These are phyloP conservation scores for Zygnema cylindricum DNA, from an alignment of 139 green algal genomes.

Conservation along the genomic window DNA sequence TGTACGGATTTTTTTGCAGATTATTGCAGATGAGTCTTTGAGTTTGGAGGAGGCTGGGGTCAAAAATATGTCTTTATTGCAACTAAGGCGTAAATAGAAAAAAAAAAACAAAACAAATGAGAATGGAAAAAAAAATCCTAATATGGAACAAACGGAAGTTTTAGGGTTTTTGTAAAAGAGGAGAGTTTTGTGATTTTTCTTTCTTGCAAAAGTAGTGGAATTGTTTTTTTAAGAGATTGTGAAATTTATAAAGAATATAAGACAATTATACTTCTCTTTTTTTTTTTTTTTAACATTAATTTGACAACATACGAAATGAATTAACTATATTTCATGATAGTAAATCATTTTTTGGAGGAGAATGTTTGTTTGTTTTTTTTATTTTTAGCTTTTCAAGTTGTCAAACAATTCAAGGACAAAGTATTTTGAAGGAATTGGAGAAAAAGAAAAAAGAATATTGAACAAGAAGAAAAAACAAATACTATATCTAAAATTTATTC, in stretches of 20 bases:
- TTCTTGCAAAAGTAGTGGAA: too few species aligned
- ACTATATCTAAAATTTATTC: too few species aligned
- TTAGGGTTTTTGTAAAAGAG: background rate
- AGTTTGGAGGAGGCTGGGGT: background rate
- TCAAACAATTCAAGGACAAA: background rate
- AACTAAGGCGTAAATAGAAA: background rate
- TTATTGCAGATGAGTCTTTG: background rate
- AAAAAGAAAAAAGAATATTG: too few species aligned
- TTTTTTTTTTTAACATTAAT: conserved; percentile 3
- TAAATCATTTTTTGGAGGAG: too few species aligned
- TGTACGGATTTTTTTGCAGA: background rate
- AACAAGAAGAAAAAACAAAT: too few species aligned
- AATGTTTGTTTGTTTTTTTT: background rate
- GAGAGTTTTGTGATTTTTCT: conserved; percentile 4
- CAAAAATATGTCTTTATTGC: background rate
- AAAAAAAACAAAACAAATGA: background rate
- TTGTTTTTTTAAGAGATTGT: too few species aligned
- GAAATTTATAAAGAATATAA: background rate
- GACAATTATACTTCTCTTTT: too few species aligned
- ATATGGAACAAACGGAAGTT: background rate
- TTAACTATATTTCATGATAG: too few species aligned
- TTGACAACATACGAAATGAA: background rate
- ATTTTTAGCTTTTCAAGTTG: background rate
- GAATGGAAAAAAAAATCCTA: background rate
- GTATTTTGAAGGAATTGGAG: too few species aligned